Percentiles rank a stretch among this genome's conserved stretches.
phyloP scores from a whole-genome alignment of 2,329 filamentous ascomycete species.

The Orbilia quercus region DNA sequence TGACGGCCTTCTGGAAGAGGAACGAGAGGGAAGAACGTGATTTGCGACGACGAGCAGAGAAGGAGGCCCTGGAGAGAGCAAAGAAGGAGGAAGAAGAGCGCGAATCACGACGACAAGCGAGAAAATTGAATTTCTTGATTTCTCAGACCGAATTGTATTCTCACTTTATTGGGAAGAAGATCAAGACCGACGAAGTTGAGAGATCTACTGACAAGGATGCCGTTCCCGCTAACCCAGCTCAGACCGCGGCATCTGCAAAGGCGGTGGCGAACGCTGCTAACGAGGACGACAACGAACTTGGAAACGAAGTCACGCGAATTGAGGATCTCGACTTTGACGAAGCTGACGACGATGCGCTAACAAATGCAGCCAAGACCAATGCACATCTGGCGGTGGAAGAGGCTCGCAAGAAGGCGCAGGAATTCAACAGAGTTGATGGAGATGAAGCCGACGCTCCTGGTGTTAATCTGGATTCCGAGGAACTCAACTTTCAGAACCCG shows the following conservation, averaged over 20 bases:
- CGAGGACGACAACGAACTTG: conserved; percentile 65
- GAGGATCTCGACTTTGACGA: conserved; percentile 95
- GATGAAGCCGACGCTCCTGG: conserved; percentile 3
- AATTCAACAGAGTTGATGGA: conserved; percentile 75
- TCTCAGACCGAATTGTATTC: conserved; percentile 99
- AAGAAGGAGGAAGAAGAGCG: conserved; percentile 97
- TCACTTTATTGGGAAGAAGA: conserved; percentile 99
- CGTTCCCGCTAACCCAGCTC: conserved; percentile 59
- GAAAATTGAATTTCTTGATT: conserved; percentile 99
- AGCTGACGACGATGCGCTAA: conserved; percentile 85
- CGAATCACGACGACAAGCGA: conserved; percentile 95
- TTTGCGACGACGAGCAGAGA: conserved; percentile 90
- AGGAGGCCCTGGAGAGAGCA: conserved; percentile 94
- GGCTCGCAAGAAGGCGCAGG: conserved; percentile 89
- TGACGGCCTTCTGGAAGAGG: conserved; percentile 99
- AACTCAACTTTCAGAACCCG: conserved; percentile 99
- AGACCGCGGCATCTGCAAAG: conserved; percentile 2
- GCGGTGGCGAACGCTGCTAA: conserved; percentile 3
- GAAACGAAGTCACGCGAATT: conserved; percentile 86
- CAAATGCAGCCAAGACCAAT: conserved; percentile 89
- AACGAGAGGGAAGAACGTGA: conserved; percentile 98
- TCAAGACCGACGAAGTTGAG: conserved; percentile 96
- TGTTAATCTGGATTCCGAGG: conserved; percentile 76
- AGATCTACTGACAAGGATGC: conserved; percentile 83
- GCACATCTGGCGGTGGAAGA: conserved; percentile 95